Evolutionary conservation across 345 rosid genomes (phyloP).

Genomic region (Boechera retrofracta): DNA sequence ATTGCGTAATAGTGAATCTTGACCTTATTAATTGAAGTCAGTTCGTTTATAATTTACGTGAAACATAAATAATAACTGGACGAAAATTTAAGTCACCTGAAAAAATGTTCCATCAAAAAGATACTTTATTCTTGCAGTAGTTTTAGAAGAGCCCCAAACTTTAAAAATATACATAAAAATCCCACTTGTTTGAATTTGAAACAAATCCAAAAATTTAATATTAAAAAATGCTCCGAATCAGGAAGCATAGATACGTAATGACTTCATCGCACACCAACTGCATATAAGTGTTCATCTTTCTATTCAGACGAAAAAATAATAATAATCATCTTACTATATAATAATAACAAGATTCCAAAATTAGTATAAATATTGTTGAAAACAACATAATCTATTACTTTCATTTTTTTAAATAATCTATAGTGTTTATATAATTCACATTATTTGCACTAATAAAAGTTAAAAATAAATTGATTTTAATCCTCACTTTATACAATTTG

Average conservation of each 20-base stretch:
- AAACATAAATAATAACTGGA: conserved; percentile 35
- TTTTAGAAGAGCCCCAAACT: conserved; percentile 18
- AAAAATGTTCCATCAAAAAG: neutral
- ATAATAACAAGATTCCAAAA: neutral
- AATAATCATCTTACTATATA: neutral
- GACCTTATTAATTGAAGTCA: conserved; percentile 38
- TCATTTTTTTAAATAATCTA: neutral
- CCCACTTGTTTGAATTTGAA: neutral
- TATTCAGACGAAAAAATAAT: neutral
- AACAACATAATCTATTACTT: neutral
- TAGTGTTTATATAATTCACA: too few species aligned
- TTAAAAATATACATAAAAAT: neutral
- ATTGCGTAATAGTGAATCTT: conserved; percentile 42
- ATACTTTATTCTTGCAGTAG: neutral
- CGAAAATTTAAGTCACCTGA: conserved; percentile 36
- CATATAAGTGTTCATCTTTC: conserved; percentile 18
- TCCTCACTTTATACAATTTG: neutral
- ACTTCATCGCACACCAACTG: conserved; percentile 25
- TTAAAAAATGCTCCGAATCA: neutral
- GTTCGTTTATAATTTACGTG: conserved; percentile 32
- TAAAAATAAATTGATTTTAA: too few species aligned
- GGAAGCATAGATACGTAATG: conserved; percentile 30
- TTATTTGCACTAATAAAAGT: too few species aligned
- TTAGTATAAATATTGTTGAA: neutral
- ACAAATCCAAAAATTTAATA: neutral